These are phyloP conservation scores for Gliomastix tumulicola DNA, from an alignment of 2,329 filamentous ascomycete species.

Conservation along the genomic window DNA sequence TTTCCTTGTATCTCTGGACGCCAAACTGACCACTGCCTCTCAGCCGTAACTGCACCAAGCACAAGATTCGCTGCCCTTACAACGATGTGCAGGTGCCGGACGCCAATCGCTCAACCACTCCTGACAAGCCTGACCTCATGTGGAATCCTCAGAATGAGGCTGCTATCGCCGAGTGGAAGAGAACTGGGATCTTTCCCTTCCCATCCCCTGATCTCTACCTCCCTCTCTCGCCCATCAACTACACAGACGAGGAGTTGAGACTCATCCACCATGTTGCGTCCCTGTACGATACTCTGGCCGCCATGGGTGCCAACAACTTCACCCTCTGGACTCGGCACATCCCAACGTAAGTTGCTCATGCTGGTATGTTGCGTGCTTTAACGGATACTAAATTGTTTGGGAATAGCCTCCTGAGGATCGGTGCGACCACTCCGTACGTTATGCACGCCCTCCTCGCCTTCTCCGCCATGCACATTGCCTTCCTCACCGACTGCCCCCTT, in stretches of 20 bases:
- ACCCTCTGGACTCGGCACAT: constrained; percentile 92
- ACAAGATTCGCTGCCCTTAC: constrained; percentile 97
- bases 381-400: too few species aligned
- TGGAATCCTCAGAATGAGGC: constrained; percentile 83
- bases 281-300: constrained; percentile 75
- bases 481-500: constrained; percentile 76
- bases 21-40: too few species aligned
- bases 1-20: too few species aligned
- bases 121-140: constrained; percentile 64
- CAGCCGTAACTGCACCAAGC: constrained; percentile 97
- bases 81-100: constrained; percentile 72
- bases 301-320: constrained; percentile 71
- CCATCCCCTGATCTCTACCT: constrained; percentile 63
- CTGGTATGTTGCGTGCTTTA: too few species aligned
- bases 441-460: constrained; percentile 91
- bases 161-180: constrained; percentile 75
- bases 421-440: constrained; percentile 75
- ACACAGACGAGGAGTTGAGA: constrained; percentile 72
- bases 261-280: constrained; percentile 87
- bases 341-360: constrained; percentile 79
- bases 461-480: constrained; percentile 91
- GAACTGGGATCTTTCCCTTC: constrained; percentile 75
- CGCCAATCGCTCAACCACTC: constrained; percentile 51
- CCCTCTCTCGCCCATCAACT: constrained; percentile 63
- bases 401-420: constrained; percentile 57